Conservation (phyloP, 768 basidiomycete genomes). For the Boletus barrowsii region DNA sequence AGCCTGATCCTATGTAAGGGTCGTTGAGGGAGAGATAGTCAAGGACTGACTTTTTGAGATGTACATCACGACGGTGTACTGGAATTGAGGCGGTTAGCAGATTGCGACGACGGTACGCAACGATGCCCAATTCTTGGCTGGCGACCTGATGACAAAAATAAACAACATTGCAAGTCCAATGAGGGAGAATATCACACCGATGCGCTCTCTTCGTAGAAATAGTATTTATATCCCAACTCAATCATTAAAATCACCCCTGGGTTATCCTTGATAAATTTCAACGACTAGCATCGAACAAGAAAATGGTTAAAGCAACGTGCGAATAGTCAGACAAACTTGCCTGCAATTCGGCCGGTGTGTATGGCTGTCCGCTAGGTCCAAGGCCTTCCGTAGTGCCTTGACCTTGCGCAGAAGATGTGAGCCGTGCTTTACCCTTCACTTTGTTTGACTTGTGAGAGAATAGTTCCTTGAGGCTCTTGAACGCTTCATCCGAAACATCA, state of each 20-base stretch:
- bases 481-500: slow-evolving; percentile 44
- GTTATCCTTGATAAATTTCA: slow-evolving; percentile 62
- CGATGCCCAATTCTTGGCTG: slow-evolving; percentile 74
- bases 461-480: slow-evolving; percentile 45
- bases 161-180: background rate
- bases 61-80: slow-evolving; percentile 59
- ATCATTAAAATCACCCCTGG: slow-evolving; percentile 70
- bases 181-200: slow-evolving; percentile 42
- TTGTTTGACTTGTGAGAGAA: slow-evolving; percentile 41
- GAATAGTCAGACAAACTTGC: slow-evolving; percentile 26
- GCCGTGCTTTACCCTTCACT: slow-evolving; percentile 35
- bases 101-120: slow-evolving; percentile 68
- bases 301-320: background rate
- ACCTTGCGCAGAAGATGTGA: slow-evolving; percentile 20
- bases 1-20: slow-evolving; percentile 41
- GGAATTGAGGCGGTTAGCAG: slow-evolving; percentile 77
- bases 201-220: slow-evolving; percentile 83
- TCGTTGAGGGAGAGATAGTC: too few species aligned
- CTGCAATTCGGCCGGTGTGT: slow-evolving; percentile 78
- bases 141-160: slow-evolving; percentile 50
- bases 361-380: slow-evolving; percentile 68
- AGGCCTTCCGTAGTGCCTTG: slow-evolving; percentile 41
- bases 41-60: slow-evolving; percentile 64
- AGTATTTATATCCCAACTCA: slow-evolving; percentile 82
- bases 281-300: slow-evolving; percentile 15